Evolutionary conservation across 2,329 filamentous ascomycete species (phyloP), one percentile per base, ranked within the genome.

Genomic region (Didymella exigua): DNA sequence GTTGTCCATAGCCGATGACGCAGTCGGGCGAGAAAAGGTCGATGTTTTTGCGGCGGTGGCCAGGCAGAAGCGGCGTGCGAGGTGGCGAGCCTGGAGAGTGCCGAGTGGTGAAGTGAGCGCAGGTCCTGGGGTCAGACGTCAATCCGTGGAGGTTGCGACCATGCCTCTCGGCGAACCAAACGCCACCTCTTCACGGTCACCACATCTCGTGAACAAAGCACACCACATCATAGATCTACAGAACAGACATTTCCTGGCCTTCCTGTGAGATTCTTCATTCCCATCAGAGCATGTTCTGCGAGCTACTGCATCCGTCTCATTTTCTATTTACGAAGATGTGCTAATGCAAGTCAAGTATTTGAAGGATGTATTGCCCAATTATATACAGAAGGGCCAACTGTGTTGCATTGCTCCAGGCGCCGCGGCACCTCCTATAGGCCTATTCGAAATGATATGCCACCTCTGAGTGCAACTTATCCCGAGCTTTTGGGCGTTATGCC

Each of bases 1-100:
- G 56, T 54, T 60, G 36, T 71, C 71, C 67, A 71, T 73, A 58
- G 61, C 67, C 69, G 59, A 55, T 48, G 42, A 44, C 40, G 49
- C 31, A 33, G 42, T 19, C 23, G 19, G 18, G 21, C 38, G 33
- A 40, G 24, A 29, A 26, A 14, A 16, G 33, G 10, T 36, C 43
- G 23, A 27, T 37, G 23, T 31, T 41, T 49, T 30, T 14, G 37
- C 14, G 23, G 41, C 34, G 24, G 42, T 21, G 49, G 23, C 14
- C 19, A 45, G 16, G 26, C 31, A 37, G 44, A 27, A 23, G 21
- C 30, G 38, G 42, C 30, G 36, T 37, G 21, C 52, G 46, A 18
- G 52, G 51, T 42, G 34, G 24, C 34, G 29, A 40, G 46, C 34
- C 23, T 41, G 30, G 14, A 33, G 34, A 31, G 52, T 29, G 46